Evolutionary conservation across 2,329 filamentous ascomycete genomes (phyloP).

Genomic region (Fusarium xyrophilum): DNA sequence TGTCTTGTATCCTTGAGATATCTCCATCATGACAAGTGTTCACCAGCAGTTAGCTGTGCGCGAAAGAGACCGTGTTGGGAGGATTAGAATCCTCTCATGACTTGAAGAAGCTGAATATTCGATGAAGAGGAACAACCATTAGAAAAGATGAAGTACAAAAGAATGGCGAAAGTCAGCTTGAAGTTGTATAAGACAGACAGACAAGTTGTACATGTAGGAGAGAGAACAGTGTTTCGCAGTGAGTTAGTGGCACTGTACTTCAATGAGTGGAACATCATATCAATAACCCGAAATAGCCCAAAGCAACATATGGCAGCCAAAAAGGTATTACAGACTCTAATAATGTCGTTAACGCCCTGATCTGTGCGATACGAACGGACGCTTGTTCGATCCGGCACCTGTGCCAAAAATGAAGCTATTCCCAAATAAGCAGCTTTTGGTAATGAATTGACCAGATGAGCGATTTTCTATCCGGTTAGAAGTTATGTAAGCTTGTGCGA

Average conservation of each 20-base stretch:
- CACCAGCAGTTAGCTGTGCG: neutral
- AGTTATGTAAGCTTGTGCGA: too few relatives aligned
- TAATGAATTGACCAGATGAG: too few relatives aligned
- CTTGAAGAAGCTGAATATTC: neutral
- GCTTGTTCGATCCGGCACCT: too few relatives aligned
- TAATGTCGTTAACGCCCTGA: too few relatives aligned
- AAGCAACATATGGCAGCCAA: neutral
- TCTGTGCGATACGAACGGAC: too few relatives aligned
- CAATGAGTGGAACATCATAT: neutral
- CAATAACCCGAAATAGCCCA: neutral
- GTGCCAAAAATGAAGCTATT: too few relatives aligned
- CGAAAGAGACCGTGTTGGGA: too few relatives aligned
- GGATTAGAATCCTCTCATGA: neutral
- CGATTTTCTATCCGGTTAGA: too few relatives aligned
- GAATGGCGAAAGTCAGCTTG: slow-evolving; percentile 1
- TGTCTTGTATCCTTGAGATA: slow-evolving; percentile 19
- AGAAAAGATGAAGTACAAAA: slow-evolving; percentile 1
- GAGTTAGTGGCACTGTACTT: slow-evolving; percentile 27
- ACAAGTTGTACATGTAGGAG: slow-evolving; percentile 11
- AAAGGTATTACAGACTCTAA: neutral
- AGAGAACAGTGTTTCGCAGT: slow-evolving; percentile 18
- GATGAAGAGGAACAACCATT: neutral
- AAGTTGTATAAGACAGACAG: slow-evolving; percentile 14
- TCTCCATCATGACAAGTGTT: slow-evolving; percentile 42
- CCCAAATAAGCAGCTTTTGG: too few relatives aligned